Conservation (phyloP, 805 yeast species). For the Torulaspora maleeae region DNA sequence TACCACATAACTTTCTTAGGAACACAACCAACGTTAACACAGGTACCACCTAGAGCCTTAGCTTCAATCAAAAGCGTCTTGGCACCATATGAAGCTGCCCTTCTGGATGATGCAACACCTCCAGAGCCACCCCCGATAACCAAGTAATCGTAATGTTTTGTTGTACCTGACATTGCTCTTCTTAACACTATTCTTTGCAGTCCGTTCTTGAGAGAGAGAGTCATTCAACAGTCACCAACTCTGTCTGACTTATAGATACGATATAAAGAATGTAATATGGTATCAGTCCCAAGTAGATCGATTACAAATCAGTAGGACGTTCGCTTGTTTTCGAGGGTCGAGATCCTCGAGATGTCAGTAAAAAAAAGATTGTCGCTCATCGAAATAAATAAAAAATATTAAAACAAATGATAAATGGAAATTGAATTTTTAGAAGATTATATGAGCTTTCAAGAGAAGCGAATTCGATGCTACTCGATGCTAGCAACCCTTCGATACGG, state of each 20-base stretch:
- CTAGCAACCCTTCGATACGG: background rate
- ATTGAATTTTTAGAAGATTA: background rate
- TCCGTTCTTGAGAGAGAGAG: constrained; percentile 1
- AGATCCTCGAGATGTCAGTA: background rate
- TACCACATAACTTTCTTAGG: constrained; percentile 99
- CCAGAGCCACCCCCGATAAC: constrained; percentile 99
- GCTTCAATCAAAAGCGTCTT: constrained; percentile 80
- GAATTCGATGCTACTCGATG: too few relatives aligned
- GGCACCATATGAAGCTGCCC: constrained; percentile 93
- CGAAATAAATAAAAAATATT: background rate
- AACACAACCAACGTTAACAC: constrained; percentile 99
- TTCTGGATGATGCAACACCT: constrained; percentile 96
- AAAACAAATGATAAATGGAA: background rate
- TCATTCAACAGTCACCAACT: constrained; percentile 2
- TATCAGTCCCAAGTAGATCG: background rate
- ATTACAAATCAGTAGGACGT: constrained; percentile 1
- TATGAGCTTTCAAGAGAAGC: background rate
- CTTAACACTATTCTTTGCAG: constrained; percentile 11
- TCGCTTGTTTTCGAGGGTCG: background rate
- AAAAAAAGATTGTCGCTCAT: background rate
- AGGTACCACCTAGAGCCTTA: constrained; percentile 88
- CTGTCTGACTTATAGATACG: background rate
- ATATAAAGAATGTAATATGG: background rate
- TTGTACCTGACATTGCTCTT: constrained; percentile 52
- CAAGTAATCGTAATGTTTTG: constrained; percentile 73